These are phyloP conservation scores for Aspergillus homomorphus DNA, from an alignment of 495 filamentous ascomycete genomes.

Conservation along the genomic window DNA sequence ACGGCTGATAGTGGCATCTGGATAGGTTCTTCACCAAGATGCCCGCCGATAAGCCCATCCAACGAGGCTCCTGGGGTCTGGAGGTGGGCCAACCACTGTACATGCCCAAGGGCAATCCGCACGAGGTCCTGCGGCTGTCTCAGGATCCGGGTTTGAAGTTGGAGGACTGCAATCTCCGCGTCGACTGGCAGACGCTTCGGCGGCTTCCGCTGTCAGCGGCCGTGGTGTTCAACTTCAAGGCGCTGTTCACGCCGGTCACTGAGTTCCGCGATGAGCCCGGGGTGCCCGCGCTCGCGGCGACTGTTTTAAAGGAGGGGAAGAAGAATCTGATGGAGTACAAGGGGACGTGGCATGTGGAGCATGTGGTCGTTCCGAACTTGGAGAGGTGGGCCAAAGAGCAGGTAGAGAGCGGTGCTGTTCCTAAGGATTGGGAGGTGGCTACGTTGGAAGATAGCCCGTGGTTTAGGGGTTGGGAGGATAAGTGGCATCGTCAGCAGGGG, in stretches of 20 bases:
- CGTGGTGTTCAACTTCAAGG: conserved; percentile 90
- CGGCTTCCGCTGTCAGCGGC: conserved; percentile 73
- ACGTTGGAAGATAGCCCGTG: conserved; percentile 83
- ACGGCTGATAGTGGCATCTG: background rate
- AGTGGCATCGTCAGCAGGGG: conserved; percentile 77
- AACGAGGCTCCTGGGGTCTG: conserved; percentile 84
- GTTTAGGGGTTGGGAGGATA: conserved; percentile 80
- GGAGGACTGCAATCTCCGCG: conserved; percentile 68
- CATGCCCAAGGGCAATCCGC: conserved; percentile 72
- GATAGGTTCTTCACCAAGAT: conserved; percentile 76
- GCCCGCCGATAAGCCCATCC: conserved; percentile 71
- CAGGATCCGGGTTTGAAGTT: conserved; percentile 57
- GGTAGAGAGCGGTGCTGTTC: conserved; percentile 57
- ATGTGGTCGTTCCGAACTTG: conserved; percentile 66
- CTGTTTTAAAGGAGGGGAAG: conserved; percentile 72
- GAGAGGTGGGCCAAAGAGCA: conserved; percentile 71
- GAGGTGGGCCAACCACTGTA: conserved; percentile 76
- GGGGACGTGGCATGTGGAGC: conserved; percentile 78
- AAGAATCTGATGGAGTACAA: conserved; percentile 77
- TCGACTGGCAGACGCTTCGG: conserved; percentile 90
- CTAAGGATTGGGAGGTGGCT: conserved; percentile 62
- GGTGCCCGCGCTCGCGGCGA: conserved; percentile 64
- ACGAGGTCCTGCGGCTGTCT: conserved; percentile 52
- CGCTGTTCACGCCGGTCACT: conserved; percentile 72
- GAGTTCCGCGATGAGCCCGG: conserved; percentile 74